Conservation (phyloP, 2,329 filamentous ascomycete species). For the Neurospora crassa region DNA sequence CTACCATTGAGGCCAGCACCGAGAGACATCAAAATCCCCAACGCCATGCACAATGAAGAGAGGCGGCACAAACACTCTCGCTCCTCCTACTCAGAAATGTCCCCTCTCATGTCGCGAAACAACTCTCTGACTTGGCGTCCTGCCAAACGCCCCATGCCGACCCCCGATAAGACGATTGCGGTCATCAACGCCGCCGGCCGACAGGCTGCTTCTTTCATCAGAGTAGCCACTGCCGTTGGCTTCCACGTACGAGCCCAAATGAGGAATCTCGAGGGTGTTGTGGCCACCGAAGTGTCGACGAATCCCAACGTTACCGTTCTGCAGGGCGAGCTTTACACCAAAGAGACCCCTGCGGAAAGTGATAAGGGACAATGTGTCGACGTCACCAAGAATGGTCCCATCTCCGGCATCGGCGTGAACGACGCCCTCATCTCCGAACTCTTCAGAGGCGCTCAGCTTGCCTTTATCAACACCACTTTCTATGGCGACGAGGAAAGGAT, state of each 20-base stretch:
- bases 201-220: constrained; percentile 90
- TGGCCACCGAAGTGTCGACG: constrained; percentile 74
- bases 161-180: constrained; percentile 70
- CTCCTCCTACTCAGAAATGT: constrained; percentile 52
- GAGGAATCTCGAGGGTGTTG: constrained; percentile 75
- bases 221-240: constrained; percentile 86
- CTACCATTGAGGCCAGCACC: constrained; percentile 26
- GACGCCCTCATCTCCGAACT: constrained; percentile 63
- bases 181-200: constrained; percentile 94
- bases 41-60: constrained; percentile 16
- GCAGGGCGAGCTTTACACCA: constrained; percentile 54
- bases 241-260: constrained; percentile 91
- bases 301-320: constrained; percentile 67
- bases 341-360: constrained; percentile 37
- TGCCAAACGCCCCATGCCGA: constrained; percentile 47
- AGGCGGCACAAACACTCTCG: constrained; percentile 50
- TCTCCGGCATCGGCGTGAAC: constrained; percentile 58
- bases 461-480: constrained; percentile 97
- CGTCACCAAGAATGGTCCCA: constrained; percentile 60
- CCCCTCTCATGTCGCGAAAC: constrained; percentile 46
- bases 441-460: constrained; percentile 75
- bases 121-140: constrained; percentile 53
- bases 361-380: constrained; percentile 33
- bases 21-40: constrained; percentile 19
- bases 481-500: constrained; percentile 92